phyloP scores from a whole-genome alignment of 2,329 filamentous ascomycete species.

The Setomelanomma holmii region DNA sequence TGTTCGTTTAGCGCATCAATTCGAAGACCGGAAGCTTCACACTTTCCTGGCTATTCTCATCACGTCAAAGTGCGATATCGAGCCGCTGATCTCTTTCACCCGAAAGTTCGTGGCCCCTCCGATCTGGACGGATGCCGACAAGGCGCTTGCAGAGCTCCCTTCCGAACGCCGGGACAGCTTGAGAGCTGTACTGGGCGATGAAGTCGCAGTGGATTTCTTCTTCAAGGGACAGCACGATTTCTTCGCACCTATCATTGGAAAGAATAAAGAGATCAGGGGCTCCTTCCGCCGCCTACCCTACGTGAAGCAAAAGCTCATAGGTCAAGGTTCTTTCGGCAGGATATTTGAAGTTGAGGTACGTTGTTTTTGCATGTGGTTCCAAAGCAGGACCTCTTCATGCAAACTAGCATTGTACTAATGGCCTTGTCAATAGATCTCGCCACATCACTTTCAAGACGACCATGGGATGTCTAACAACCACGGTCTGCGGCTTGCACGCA shows the following conservation, averaged over 20 bases:
- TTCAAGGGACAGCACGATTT: conserved; percentile 21
- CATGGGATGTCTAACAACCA: conserved; percentile 10
- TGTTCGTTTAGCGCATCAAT: neutral
- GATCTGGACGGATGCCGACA: neutral
- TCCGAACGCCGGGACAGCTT: neutral
- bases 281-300: conserved; percentile 42
- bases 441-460: conserved; percentile 40
- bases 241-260: conserved; percentile 33
- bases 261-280: conserved; percentile 34
- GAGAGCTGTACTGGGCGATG: neutral
- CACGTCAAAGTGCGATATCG: conserved; percentile 5
- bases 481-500: conserved; percentile 42
- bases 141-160: neutral
- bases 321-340: conserved; percentile 79
- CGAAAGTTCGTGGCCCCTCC: neutral
- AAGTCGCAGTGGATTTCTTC: conserved; percentile 29
- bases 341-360: conserved; percentile 78
- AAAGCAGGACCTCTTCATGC: no score
- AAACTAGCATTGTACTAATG: neutral
- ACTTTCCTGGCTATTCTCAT: conserved; percentile 5
- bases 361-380: no score
- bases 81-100: conserved; percentile 1
- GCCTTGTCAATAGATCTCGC: conserved; percentile 58
- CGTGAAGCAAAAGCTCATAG: conserved; percentile 38
- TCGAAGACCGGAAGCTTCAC: conserved; percentile 1